Evolutionary conservation across 1,284 basidiomycete genomes (phyloP).

Genomic region (Rhizoctonia solani): DNA sequence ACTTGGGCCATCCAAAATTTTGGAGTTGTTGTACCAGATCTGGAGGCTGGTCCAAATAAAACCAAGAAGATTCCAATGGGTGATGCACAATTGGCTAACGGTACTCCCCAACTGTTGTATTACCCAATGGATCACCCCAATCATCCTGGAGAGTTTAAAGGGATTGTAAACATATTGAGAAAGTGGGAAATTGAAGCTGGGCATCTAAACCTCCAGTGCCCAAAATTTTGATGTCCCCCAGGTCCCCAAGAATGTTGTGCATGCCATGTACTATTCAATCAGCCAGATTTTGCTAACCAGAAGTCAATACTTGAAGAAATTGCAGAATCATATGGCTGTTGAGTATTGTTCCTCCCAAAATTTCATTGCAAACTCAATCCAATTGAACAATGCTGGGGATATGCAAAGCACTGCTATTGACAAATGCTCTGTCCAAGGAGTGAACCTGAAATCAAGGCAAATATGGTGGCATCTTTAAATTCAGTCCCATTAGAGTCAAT

Average conservation of each 20-base stretch:
- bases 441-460: constrained; percentile 37
- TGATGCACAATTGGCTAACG: constrained; percentile 38
- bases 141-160: background rate
- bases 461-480: constrained; percentile 37
- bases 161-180: background rate
- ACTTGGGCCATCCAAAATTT: constrained; percentile 1
- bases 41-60: background rate
- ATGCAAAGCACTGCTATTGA: constrained; percentile 42
- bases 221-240: background rate
- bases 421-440: constrained; percentile 5
- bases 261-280: constrained; percentile 19
- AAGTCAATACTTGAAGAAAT: constrained; percentile 41
- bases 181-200: background rate
- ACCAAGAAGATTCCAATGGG: constrained; percentile 40
- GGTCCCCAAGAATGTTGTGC: background rate
- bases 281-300: constrained; percentile 44
- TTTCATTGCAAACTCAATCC: constrained; percentile 49
- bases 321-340: constrained; percentile 41
- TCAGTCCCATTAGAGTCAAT: constrained; percentile 38
- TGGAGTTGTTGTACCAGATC: background rate
- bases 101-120: background rate
- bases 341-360: constrained; percentile 44
- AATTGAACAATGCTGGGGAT: constrained; percentile 47
- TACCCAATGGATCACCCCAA: background rate
- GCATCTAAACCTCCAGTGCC: background rate